These are phyloP conservation scores for Globisporangium lucens DNA, from an alignment of 352 stramenopile genomes.

Conservation along the genomic window DNA sequence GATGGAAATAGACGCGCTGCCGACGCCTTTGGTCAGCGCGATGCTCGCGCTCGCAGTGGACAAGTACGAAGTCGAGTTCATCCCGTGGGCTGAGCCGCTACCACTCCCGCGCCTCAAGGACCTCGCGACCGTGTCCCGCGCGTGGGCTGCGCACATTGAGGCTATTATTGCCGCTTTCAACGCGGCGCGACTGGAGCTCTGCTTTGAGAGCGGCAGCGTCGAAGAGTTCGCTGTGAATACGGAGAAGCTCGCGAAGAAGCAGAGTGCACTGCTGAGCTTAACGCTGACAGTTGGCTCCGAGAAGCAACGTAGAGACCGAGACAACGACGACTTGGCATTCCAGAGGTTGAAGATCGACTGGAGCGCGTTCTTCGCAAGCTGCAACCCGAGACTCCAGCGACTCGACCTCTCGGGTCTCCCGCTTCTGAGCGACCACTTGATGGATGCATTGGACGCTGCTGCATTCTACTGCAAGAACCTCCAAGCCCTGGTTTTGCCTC, in stretches of 20 bases:
- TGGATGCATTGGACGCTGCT: neutral
- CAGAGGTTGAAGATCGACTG: conserved; percentile 2
- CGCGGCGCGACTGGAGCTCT: neutral
- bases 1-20: neutral
- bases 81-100: neutral
- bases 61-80: neutral
- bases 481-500: conserved; percentile 1
- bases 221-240: neutral
- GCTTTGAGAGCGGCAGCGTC: neutral
- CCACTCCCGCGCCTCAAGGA: neutral
- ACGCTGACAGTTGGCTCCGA: neutral
- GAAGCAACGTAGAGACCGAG: neutral
- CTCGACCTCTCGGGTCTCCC: conserved; percentile 2
- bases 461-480: conserved; percentile 3
- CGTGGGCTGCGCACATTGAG: neutral
- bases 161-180: neutral
- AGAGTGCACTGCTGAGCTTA: neutral
- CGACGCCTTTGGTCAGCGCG: neutral
- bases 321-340: neutral
- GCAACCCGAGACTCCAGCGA: conserved; percentile 5
- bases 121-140: neutral
- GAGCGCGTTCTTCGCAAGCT: neutral
- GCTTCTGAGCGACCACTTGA: neutral
- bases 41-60: neutral
- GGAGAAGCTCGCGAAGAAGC: neutral